Percentiles rank a stretch among this genome's conserved stretches.
These are phyloP conservation scores for Heliosperma pusillum DNA, from an alignment of 148 eudicot species.

Conservation along the genomic window DNA sequence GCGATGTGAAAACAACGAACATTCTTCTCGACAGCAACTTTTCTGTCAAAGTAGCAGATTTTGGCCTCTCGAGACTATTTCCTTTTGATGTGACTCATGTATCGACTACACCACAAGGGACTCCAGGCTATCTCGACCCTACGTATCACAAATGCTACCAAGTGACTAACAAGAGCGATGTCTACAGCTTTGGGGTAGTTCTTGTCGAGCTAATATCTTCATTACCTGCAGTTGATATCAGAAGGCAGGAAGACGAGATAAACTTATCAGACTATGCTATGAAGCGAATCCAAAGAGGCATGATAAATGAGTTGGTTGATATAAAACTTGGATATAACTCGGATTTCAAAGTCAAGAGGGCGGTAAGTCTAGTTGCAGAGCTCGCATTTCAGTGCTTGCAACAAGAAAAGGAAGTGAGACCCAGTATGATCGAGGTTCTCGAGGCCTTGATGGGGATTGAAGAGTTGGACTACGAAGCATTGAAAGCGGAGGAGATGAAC, in stretches of 20 bases:
- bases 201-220: constrained; percentile 61
- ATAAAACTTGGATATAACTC: constrained; percentile 36
- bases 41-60: constrained; percentile 57
- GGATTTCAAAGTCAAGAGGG: constrained; percentile 33
- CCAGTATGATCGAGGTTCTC: constrained; percentile 44
- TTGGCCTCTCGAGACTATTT: constrained; percentile 52
- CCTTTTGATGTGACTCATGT: constrained; percentile 44
- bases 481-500: constrained; percentile 12
- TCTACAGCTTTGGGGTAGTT: constrained; percentile 46
- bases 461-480: constrained; percentile 21
- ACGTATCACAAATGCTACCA: constrained; percentile 54
- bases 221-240: constrained; percentile 49
- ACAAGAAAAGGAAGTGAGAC: constrained; percentile 47
- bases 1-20: constrained; percentile 52
- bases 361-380: constrained; percentile 31
- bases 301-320: constrained; percentile 40
- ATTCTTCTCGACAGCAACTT: constrained; percentile 31
- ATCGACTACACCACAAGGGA: constrained; percentile 44
- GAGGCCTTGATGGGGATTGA: constrained; percentile 31
- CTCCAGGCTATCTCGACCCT: constrained; percentile 48
- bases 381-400: constrained; percentile 50
- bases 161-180: constrained; percentile 45
- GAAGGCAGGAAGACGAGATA: constrained; percentile 42
- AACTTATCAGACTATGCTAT: constrained; percentile 53
- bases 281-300: constrained; percentile 40